Conservation (phyloP, 2,329 filamentous ascomycete genomes). For the Paracoccidioides lutzii region DNA sequence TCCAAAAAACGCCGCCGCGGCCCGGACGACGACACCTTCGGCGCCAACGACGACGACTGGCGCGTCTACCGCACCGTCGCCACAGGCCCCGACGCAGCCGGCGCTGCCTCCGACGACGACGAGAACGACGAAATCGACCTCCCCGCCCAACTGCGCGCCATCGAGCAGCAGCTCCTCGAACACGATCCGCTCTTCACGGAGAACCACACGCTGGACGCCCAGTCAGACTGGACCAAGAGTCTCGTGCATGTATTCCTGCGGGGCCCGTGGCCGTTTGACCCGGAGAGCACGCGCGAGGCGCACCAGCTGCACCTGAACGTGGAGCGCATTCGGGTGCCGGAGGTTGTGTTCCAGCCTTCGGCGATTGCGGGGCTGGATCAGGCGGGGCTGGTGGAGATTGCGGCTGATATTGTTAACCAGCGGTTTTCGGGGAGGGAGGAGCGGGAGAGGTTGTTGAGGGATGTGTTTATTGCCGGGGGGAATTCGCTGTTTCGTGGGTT, state of each 20-base stretch:
- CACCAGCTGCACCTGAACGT: constrained; percentile 93
- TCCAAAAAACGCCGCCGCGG: constrained; percentile 72
- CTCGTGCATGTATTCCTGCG: constrained; percentile 81
- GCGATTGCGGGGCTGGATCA: constrained; percentile 80
- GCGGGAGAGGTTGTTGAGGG: constrained; percentile 59
- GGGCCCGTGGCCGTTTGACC: constrained; percentile 75
- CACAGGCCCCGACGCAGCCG: constrained; percentile 46
- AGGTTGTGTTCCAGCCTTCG: constrained; percentile 82
- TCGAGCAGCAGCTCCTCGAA: constrained; percentile 74
- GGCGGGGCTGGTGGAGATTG: constrained; percentile 84
- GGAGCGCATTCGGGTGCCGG: constrained; percentile 84
- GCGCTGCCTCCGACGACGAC: constrained; percentile 66
- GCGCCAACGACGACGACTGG: constrained; percentile 96
- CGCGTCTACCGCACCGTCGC: constrained; percentile 89
- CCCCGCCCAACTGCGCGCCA: constrained; percentile 53
- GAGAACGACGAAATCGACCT: constrained; percentile 69
- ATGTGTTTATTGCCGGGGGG: constrained; percentile 91
- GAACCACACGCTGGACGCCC: constrained; percentile 79
- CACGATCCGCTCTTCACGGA: constrained; percentile 85
- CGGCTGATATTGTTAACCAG: constrained; percentile 76
- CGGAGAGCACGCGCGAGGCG: constrained; percentile 63
- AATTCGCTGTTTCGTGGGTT: constrained; percentile 79
- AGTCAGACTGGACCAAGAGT: constrained; percentile 89
- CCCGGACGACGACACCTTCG: constrained; percentile 80
- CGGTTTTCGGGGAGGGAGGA: constrained; percentile 49